Percentiles rank a stretch among this genome's conserved stretches.
These are phyloP conservation scores for Perkinsela sp. DNA, from an alignment of 208 protist species.

Conservation along the genomic window DNA sequence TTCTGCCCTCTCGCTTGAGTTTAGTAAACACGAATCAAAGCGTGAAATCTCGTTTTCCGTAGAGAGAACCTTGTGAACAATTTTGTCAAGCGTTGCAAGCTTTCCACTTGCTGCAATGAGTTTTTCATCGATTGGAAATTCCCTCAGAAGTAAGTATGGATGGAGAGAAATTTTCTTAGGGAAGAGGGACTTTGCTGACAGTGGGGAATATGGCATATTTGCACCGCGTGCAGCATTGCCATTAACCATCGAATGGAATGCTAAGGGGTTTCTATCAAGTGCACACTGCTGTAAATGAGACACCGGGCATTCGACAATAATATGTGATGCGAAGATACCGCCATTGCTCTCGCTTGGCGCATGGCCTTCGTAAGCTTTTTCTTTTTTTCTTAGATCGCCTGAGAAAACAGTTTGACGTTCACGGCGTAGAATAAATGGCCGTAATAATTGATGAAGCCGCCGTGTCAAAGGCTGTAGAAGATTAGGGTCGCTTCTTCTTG, in stretches of 20 bases:
- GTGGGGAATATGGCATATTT: slow-evolving; percentile 8
- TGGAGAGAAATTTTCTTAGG: slow-evolving; percentile 31
- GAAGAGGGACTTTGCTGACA: slow-evolving; percentile 16
- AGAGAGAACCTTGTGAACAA: slow-evolving; percentile 23
- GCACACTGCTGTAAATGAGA: slow-evolving; percentile 10
- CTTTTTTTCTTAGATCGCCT: no score
- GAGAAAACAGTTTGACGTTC: no score
- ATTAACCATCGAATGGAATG: background rate
- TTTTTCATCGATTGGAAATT: slow-evolving; percentile 22
- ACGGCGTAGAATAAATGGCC: no score
- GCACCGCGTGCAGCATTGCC: slow-evolving; percentile 7
- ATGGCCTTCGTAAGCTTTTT: no score
- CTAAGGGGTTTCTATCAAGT: background rate
- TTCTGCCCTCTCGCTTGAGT: slow-evolving; percentile 3
- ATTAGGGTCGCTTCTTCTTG: background rate
- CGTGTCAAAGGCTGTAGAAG: background rate
- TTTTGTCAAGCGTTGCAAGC: slow-evolving; percentile 45
- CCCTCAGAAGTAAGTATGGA: slow-evolving; percentile 35
- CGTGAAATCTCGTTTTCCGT: slow-evolving; percentile 8
- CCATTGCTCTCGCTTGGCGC: no score
- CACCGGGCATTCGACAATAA: slow-evolving; percentile 14
- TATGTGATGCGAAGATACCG: no score
- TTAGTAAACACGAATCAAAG: background rate
- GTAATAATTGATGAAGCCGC: no score
- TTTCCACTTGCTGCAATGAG: slow-evolving; percentile 31